Percentiles rank a stretch among this genome's conserved stretches.
phyloP scores from a whole-genome alignment of 495 filamentous ascomycete species.

The Rhypophila decipiens region DNA sequence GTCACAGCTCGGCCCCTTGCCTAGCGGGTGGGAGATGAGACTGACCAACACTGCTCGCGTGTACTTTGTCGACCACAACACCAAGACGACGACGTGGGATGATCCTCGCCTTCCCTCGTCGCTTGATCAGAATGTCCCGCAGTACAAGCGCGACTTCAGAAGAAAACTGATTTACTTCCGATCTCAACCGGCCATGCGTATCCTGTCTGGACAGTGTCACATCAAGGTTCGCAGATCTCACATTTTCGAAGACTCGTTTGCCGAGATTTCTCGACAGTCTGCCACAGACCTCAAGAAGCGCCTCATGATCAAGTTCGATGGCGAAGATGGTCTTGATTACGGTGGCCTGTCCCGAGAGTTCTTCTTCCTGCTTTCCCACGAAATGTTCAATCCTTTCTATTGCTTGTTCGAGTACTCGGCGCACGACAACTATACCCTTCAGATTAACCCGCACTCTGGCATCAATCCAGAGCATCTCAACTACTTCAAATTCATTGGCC shows the following conservation, averaged over 20 bases:
- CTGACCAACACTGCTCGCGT: conserved; percentile 96
- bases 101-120: conserved; percentile 93
- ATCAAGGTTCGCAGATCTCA: conserved; percentile 94
- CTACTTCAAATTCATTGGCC: conserved; percentile 99
- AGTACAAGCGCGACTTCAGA: conserved; percentile 98
- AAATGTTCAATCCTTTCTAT: conserved; percentile 99
- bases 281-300: conserved; percentile 97
- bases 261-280: conserved; percentile 94
- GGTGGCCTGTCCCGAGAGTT: conserved; percentile 98
- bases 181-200: conserved; percentile 92
- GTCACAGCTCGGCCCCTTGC: conserved; percentile 91
- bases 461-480: conserved; percentile 99
- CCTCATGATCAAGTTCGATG: conserved; percentile 99
- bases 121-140: conserved; percentile 94
- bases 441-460: conserved; percentile 99
- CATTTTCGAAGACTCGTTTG: conserved; percentile 98
- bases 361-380: conserved; percentile 99
- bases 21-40: conserved; percentile 99
- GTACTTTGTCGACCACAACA: conserved; percentile 99
- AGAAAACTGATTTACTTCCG: conserved; percentile 99
- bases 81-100: conserved; percentile 99
- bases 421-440: conserved; percentile 99
- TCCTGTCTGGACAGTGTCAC: conserved; percentile 92
- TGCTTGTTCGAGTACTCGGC: conserved; percentile 99
- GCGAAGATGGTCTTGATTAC: conserved; percentile 96